phyloP scores from a whole-genome alignment of 768 basidiomycete species.

The Rhodosporidiobolus odoratus region DNA sequence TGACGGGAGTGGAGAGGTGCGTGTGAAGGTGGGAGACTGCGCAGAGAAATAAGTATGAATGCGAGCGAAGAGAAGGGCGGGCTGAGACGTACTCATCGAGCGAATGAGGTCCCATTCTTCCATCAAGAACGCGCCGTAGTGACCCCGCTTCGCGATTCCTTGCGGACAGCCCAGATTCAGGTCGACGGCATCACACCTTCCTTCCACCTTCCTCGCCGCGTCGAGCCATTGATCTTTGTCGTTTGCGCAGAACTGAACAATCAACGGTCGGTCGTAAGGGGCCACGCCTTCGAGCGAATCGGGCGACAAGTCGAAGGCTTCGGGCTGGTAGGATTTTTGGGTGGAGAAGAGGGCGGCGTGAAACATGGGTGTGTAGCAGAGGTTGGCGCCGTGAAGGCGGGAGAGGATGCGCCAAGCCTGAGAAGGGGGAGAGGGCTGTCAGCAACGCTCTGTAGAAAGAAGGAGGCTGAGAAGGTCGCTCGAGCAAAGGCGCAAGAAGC shows the following conservation, averaged over 20 bases:
- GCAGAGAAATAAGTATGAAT: not conserved
- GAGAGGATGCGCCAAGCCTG: slow-evolving; percentile 87
- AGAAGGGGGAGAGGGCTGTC: no score
- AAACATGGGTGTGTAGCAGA: slow-evolving; percentile 98
- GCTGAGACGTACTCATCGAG: slow-evolving; percentile 58
- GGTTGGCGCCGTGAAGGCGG: slow-evolving; percentile 74
- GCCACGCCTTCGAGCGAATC: slow-evolving; percentile 73
- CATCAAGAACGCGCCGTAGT: slow-evolving; percentile 84
- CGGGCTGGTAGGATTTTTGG: slow-evolving; percentile 58
- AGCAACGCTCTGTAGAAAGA: not conserved
- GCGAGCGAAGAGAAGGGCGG: not conserved
- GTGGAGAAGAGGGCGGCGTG: slow-evolving; percentile 78
- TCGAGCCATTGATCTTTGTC: slow-evolving; percentile 69
- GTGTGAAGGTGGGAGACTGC: slow-evolving; percentile 78
- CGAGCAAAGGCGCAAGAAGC: not conserved
- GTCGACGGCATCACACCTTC: slow-evolving; percentile 79
- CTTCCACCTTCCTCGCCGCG: slow-evolving; percentile 70
- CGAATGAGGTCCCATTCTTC: slow-evolving; percentile 91
- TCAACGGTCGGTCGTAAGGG: slow-evolving; percentile 40
- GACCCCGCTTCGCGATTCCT: slow-evolving; percentile 80
- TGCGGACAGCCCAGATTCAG: slow-evolving; percentile 87
- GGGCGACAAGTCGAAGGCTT: slow-evolving; percentile 61
- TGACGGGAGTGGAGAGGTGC: slow-evolving; percentile 84
- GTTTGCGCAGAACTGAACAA: slow-evolving; percentile 74
- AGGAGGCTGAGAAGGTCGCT: not conserved